Evolutionary conservation across 805 yeast species (phyloP).

Genomic region (Kodamaea nitidulidarum): DNA sequence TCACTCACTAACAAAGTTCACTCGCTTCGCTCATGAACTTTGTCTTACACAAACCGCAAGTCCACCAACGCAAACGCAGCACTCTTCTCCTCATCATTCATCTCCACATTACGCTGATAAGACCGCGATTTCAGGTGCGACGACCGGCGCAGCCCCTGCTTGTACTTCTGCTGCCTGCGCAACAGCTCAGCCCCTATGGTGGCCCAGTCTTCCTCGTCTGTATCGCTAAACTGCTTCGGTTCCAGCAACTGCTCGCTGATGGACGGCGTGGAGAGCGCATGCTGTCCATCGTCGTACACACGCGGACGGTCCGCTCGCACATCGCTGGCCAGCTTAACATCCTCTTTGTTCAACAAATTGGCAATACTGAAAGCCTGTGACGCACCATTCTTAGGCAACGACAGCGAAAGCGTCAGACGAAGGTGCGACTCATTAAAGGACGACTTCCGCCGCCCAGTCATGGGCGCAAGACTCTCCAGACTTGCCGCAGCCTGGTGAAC

Average conservation of each 20-base stretch:
- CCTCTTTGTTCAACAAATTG: slow-evolving; percentile 12
- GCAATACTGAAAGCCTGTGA: slow-evolving; percentile 12
- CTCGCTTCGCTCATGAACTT: neutral
- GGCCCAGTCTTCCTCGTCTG: slow-evolving; percentile 98
- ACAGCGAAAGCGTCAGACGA: slow-evolving; percentile 37
- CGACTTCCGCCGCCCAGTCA: slow-evolving; percentile 28
- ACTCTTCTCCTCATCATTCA: slow-evolving; percentile 39
- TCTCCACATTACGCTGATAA: slow-evolving; percentile 6
- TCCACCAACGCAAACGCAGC: slow-evolving; percentile 68
- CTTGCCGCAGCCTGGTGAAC: slow-evolving; percentile 12
- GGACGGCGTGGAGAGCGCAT: slow-evolving; percentile 11
- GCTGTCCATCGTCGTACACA: slow-evolving; percentile 8
- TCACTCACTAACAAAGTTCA: too few relatives aligned
- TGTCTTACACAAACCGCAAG: slow-evolving; percentile 25
- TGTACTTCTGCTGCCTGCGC: slow-evolving; percentile 27
- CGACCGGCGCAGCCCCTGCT: slow-evolving; percentile 6
- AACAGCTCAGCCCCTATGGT: slow-evolving; percentile 76
- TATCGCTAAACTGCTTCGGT: slow-evolving; percentile 49
- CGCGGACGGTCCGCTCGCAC: too few relatives aligned
- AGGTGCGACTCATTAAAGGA: slow-evolving; percentile 42
- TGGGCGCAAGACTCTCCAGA: slow-evolving; percentile 9
- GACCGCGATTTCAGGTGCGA: slow-evolving; percentile 11
- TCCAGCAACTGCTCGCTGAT: slow-evolving; percentile 6
- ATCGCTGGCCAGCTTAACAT: too few relatives aligned
- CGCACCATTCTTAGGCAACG: slow-evolving; percentile 11